Evolutionary conservation across 345 rosid species (phyloP).

Genomic region (Gossypium anomalum): DNA sequence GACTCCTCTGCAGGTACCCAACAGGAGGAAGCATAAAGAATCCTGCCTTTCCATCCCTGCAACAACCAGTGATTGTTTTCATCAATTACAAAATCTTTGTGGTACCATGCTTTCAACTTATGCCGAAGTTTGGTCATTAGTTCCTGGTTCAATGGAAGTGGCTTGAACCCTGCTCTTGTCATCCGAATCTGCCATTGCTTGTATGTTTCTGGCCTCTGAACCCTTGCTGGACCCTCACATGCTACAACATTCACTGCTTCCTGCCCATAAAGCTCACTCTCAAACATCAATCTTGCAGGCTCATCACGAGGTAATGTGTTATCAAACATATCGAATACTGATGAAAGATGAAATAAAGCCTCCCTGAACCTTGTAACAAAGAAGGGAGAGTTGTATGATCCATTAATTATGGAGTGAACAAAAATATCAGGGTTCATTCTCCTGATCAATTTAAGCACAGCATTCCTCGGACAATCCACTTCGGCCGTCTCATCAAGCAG

Average conservation of each 20-base stretch:
- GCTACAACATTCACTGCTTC: constrained; percentile 71
- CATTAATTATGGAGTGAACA: constrained; percentile 43
- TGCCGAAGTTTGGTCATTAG: constrained; percentile 29
- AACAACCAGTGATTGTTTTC: constrained; percentile 65
- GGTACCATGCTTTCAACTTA: constrained; percentile 48
- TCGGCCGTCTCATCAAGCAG: constrained; percentile 63
- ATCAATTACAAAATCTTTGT: constrained; percentile 66
- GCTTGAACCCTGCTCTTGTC: constrained; percentile 63
- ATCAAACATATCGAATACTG: constrained; percentile 62
- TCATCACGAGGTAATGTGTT: constrained; percentile 40
- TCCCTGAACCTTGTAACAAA: constrained; percentile 71
- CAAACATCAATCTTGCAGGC: constrained; percentile 46
- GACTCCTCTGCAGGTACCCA: constrained; percentile 49
- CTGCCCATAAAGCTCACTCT: constrained; percentile 59
- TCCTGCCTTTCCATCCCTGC: constrained; percentile 93
- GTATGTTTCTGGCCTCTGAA: constrained; percentile 78
- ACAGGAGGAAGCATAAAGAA: constrained; percentile 50
- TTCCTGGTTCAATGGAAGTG: constrained; percentile 41
- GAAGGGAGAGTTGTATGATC: constrained; percentile 74
- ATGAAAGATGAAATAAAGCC: constrained; percentile 70
- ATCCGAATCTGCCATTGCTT: constrained; percentile 72
- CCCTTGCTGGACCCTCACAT: constrained; percentile 73
- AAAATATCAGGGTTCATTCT: constrained; percentile 54
- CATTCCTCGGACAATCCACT: constrained; percentile 51
- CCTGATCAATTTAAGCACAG: constrained; percentile 51